A percentile compares a stretch with the other conserved stretches of the same genome.
Evolutionary conservation across 148 eudicot species (phyloP).

Genomic region (Rhododendron henanense): DNA sequence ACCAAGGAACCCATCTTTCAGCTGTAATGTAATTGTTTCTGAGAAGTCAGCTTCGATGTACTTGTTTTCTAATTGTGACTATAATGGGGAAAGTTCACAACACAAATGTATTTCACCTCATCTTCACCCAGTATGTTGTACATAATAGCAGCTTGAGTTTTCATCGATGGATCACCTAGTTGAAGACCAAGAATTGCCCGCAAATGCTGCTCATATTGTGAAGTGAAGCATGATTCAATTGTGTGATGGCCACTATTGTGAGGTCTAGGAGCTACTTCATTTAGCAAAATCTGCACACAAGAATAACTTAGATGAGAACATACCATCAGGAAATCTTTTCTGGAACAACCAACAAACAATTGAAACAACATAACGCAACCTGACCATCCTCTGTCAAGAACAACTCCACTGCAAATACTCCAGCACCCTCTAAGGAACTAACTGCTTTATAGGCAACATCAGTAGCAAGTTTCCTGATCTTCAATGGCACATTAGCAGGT

Average conservation of each 20-base stretch:
- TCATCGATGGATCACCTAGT: slow-evolving; percentile 95
- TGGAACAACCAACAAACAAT: neutral
- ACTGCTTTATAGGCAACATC: slow-evolving; percentile 79
- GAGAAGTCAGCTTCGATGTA: neutral
- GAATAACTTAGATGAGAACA: slow-evolving; percentile 2
- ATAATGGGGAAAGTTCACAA: neutral
- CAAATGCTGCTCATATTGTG: slow-evolving; percentile 93
- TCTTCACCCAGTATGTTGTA: slow-evolving; percentile 96
- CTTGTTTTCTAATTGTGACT: neutral
- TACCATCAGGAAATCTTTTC: neutral
- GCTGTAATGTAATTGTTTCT: neutral
- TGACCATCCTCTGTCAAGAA: slow-evolving; percentile 80
- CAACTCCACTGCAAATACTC: slow-evolving; percentile 89
- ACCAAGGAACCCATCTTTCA: neutral
- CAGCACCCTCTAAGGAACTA: slow-evolving; percentile 96
- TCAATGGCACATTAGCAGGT: slow-evolving; percentile 81
- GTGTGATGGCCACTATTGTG: slow-evolving; percentile 98
- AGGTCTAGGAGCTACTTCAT: slow-evolving; percentile 45
- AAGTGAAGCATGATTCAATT: slow-evolving; percentile 89
- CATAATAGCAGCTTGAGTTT: slow-evolving; percentile 87
- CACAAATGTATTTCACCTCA: slow-evolving; percentile 45
- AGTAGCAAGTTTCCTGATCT: slow-evolving; percentile 68
- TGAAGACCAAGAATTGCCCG: slow-evolving; percentile 94
- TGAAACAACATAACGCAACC: slow-evolving; percentile 33
- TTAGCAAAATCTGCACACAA: slow-evolving; percentile 51